Evolutionary conservation across 257 asterid genomes (phyloP).

Genomic region (Capsicum rhomboideum): DNA sequence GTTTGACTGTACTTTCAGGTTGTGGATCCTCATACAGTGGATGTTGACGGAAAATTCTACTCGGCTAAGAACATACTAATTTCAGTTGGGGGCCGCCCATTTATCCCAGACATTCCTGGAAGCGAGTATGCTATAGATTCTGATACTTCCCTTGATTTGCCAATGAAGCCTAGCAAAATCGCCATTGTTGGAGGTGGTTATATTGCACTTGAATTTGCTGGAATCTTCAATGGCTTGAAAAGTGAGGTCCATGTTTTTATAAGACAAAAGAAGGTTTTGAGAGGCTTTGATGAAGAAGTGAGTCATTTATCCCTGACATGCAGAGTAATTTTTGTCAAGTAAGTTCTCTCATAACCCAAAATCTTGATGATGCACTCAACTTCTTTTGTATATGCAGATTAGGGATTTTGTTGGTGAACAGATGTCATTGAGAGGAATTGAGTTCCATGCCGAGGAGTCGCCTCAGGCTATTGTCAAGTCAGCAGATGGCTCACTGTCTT

Average conservation of each 20-base stretch:
- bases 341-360: constrained; percentile 1
- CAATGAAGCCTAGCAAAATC: constrained; percentile 69
- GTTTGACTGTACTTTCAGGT: constrained; percentile 33
- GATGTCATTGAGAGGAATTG: constrained; percentile 79
- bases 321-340: not conserved
- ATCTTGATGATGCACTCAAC: constrained; percentile 1
- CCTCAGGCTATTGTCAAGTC: constrained; percentile 76
- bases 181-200: constrained; percentile 98
- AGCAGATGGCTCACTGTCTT: constrained; percentile 66
- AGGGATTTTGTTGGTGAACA: constrained; percentile 92
- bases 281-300: constrained; percentile 99
- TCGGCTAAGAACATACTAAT: constrained; percentile 83
- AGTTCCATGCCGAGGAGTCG: constrained; percentile 77
- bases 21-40: constrained; percentile 85
- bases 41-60: constrained; percentile 76
- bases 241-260: constrained; percentile 88
- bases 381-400: constrained; percentile 43
- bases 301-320: not conserved
- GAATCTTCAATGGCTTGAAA: constrained; percentile 84
- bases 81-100: constrained; percentile 97
- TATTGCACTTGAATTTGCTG: constrained; percentile 98
- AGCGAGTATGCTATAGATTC: constrained; percentile 84
- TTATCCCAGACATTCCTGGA: constrained; percentile 93
- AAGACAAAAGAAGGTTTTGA: constrained; percentile 78
- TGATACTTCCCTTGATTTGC: constrained; percentile 94